Conservation (phyloP, 2,329 filamentous ascomycete genomes). For the Penicillium sp. region DNA sequence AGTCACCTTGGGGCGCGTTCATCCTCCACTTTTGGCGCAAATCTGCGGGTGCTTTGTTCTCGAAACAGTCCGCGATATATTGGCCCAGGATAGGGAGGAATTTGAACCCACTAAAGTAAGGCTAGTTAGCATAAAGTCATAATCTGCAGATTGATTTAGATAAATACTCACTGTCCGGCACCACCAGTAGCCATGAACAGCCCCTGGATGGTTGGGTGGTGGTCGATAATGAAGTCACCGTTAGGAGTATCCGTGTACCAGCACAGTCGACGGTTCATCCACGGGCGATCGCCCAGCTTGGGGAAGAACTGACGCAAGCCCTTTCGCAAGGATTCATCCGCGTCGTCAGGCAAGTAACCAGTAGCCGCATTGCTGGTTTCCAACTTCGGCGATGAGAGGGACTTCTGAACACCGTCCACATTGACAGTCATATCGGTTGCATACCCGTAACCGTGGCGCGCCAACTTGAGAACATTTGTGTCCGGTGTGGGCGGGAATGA, state of each 20-base stretch:
- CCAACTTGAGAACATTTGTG: conserved; percentile 58
- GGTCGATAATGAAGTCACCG: conserved; percentile 66
- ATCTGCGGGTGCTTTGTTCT: conserved; percentile 44
- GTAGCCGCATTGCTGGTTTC: conserved; percentile 40
- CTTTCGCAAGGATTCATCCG: conserved; percentile 56
- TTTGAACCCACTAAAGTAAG: conserved; percentile 48
- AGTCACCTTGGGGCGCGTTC: not conserved
- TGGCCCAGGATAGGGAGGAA: conserved; percentile 65
- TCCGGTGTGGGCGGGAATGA: conserved; percentile 49
- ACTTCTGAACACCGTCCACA: conserved; percentile 16
- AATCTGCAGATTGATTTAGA: not conserved
- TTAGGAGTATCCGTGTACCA: conserved; percentile 71
- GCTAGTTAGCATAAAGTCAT: conserved; percentile 4
- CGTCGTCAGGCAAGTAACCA: conserved; percentile 48
- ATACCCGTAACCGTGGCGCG: conserved; percentile 65
- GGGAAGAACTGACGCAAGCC: conserved; percentile 61
- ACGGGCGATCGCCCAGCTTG: conserved; percentile 56
- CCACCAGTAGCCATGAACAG: conserved; percentile 36
- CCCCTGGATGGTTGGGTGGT: conserved; percentile 59
- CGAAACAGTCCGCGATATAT: conserved; percentile 58
- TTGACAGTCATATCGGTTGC: conserved; percentile 32
- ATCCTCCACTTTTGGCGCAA: conserved; percentile 60
- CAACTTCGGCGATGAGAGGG: conserved; percentile 37
- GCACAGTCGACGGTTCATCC: conserved; percentile 61
- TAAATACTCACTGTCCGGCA: conserved; percentile 24